Evolutionary conservation across 202 grass and related monocot genomes (phyloP), one percentile per base, ranked within the genome.

Genomic region (Alloteropsis angusta): DNA sequence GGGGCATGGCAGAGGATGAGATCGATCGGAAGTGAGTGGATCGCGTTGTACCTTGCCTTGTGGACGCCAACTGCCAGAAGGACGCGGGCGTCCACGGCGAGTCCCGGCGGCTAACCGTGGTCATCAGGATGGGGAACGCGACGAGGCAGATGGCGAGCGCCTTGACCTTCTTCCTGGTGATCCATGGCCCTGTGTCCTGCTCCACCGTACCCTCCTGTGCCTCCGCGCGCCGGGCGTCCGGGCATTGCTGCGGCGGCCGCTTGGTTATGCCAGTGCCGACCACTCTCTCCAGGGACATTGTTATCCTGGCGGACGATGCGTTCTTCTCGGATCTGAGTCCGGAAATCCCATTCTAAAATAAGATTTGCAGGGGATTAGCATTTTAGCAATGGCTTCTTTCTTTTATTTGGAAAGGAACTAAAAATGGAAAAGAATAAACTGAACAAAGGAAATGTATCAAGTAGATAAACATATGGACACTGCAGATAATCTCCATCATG

Each of bases 251-350:
- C 48, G 71, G 64, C 32, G 86, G 82, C 18, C 77, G 76, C 77
- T 85, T 85, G 77, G 39, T 52, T 72, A 65, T 77, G 86, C 80
- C 60, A 84, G 37, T 53, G 85, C 71, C 76, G 59, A 2, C 30
- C 36, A 17, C 62, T 41, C 46, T 56, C 28, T 60, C 77, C 56
- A 71, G 48, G 39, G 56, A 66, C 82, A 88, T 88, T n/a, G 82
- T 34, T 80, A 81, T 38, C 49, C 49, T n/a, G 59, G 50, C 43
- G 41, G 49, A 28, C 68, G 76, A 74, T 69, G 62, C 86, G 71
- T 71, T 66, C 72, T 88, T 88, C 77, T 71, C 82, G 71, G 86
- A 14, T 71, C 82, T 64, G 86, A 14, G 12, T 61, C 75, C 42
- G n/a, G 34, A 72, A 79, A 83, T 87, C 75, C 59, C 80, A 74